Percentiles rank a stretch among this genome's conserved stretches.
Conservation (phyloP, 805 yeast species). For the Sugiyamaella lignohabitans region DNA sequence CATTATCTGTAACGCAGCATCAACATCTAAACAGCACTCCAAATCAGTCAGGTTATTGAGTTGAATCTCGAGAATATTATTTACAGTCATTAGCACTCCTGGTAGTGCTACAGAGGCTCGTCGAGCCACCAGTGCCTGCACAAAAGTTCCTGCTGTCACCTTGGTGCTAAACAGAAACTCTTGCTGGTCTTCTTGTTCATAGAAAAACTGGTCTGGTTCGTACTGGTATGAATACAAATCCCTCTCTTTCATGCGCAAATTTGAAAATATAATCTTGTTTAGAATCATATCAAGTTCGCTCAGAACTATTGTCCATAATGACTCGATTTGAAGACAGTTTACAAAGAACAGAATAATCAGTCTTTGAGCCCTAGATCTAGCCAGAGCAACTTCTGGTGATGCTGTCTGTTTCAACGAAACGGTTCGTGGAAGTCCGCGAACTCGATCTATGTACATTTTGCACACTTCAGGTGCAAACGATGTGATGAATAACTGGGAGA, state of each 20-base stretch:
- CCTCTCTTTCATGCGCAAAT: conserved; percentile 44
- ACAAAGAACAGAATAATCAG: conserved; percentile 10
- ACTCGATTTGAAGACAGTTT: conserved; percentile 8
- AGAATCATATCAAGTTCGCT: conserved; percentile 10
- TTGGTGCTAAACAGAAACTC: conserved; percentile 48
- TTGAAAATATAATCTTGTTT: conserved; percentile 6
- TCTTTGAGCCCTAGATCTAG: neutral
- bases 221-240: conserved; percentile 67
- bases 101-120: conserved; percentile 9
- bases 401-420: neutral
- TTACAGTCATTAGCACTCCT: conserved; percentile 8
- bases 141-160: conserved; percentile 4
- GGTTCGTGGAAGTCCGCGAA: neutral
- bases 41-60: conserved; percentile 30
- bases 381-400: neutral
- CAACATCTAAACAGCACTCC: conserved; percentile 61
- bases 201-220: conserved; percentile 83
- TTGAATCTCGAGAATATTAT: conserved; percentile 9
- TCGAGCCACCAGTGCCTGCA: conserved; percentile 4
- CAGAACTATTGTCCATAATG: conserved; percentile 8
- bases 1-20: conserved; percentile 69
- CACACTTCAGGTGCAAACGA: conserved; percentile 13
- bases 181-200: conserved; percentile 54
- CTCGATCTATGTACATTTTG: conserved; percentile 6
- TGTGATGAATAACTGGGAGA: conserved; percentile 6